Evolutionary conservation across 352 stramenopile genomes (phyloP).

Genomic region (Phytopythium chamaehyphon): DNA sequence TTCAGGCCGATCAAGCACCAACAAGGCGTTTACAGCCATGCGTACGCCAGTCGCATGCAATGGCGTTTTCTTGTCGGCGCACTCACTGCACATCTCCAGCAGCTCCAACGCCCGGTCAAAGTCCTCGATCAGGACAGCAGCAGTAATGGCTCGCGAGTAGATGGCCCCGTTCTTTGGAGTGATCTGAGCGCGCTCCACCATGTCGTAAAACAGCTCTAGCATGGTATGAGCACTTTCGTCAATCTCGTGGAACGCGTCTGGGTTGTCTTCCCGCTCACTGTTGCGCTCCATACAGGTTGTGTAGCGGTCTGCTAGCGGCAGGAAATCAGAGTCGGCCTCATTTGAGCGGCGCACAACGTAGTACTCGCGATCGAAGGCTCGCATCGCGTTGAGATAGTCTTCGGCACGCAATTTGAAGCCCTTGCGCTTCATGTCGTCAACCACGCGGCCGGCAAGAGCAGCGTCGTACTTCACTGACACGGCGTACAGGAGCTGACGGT

Average conservation of each 20-base stretch:
- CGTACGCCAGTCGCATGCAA: conserved; percentile 37
- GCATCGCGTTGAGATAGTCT: conserved; percentile 51
- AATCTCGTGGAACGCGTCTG: conserved; percentile 36
- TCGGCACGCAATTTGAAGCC: conserved; percentile 50
- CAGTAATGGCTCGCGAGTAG: conserved; percentile 50
- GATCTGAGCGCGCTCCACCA: conserved; percentile 47
- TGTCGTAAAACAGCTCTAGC: conserved; percentile 57
- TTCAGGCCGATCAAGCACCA: conserved; percentile 41
- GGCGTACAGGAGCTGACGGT: conserved; percentile 48
- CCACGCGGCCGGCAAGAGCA: conserved; percentile 24
- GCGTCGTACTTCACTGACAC: conserved; percentile 23
- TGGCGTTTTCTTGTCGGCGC: conserved; percentile 11
- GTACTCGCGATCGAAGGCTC: conserved; percentile 43
- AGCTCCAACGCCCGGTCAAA: conserved; percentile 40
- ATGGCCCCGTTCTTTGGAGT: conserved; percentile 21
- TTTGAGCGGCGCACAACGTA: conserved; percentile 20
- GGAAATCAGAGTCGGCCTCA: conserved; percentile 8
- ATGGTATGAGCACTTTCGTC: conserved; percentile 28
- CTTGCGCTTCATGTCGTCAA: conserved; percentile 69
- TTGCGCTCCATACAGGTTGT: conserved; percentile 36
- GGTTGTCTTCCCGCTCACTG: conserved; percentile 32
- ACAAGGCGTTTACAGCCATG: conserved; percentile 49
- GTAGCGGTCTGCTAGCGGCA: conserved; percentile 40
- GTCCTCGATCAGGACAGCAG: conserved; percentile 46
- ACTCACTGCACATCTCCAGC: conserved; percentile 27